Evolutionary conservation across 805 yeast species (phyloP).

Genomic region (Phaffomyces antillensis): DNA sequence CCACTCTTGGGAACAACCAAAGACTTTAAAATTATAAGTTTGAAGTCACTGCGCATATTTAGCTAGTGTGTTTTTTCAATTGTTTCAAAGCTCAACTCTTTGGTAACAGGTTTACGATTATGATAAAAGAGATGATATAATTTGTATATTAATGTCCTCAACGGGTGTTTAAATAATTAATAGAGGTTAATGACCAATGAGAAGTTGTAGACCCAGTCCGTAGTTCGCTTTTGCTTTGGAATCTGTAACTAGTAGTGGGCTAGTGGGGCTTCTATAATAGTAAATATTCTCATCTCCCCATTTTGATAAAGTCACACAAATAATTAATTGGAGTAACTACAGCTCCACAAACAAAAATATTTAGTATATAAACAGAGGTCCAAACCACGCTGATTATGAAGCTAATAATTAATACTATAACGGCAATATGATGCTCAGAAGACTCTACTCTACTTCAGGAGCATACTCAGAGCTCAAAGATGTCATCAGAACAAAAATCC

Average conservation of each 20-base stretch:
- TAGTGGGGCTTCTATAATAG: too few relatives aligned
- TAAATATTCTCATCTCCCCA: background rate
- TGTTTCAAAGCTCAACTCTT: constrained; percentile 8
- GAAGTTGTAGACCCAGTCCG: background rate
- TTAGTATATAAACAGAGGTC: background rate
- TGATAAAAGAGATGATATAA: background rate
- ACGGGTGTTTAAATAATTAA: constrained; percentile 5
- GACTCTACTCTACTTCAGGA: constrained; percentile 16
- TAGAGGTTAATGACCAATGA: constrained; percentile 1
- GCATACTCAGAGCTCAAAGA: background rate
- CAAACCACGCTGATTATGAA: background rate
- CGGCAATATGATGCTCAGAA: background rate
- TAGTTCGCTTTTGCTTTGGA: too few relatives aligned
- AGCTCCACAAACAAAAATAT: background rate
- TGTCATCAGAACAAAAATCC: constrained; percentile 23
- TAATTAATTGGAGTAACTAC: background rate
- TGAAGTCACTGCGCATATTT: too few relatives aligned
- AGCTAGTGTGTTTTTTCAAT: background rate
- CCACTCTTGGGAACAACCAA: constrained; percentile 98
- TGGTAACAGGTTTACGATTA: constrained; percentile 6
- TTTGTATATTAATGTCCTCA: constrained; percentile 5
- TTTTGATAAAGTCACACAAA: background rate
- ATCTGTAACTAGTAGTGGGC: too few relatives aligned
- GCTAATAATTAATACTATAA: background rate
- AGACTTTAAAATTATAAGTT: constrained; percentile 52